Evolutionary conservation across 1,139 yeast species (phyloP), one percentile per base, ranked within the genome.

Genomic region (Blastobotrys capitulatus): DNA sequence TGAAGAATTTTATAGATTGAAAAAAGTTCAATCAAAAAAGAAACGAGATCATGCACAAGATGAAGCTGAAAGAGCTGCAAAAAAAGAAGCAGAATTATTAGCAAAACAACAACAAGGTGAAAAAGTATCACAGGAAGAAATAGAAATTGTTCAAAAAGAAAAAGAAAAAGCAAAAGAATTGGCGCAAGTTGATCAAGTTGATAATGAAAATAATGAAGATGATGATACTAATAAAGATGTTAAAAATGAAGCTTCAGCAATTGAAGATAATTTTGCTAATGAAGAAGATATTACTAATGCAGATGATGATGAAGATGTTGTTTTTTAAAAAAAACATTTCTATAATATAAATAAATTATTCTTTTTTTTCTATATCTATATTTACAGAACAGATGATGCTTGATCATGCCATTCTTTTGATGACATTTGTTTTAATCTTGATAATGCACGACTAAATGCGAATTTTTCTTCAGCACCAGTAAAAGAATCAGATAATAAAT

Each of bases 21-120:
- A 92, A 74, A 92, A 92, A 70, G 97, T 92, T 49, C 97, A 92
- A 71, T 94, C 89, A 66, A 90, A 89, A 83, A 92, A 92, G 69
- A 96, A 89, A 69, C 78, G 80, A 54, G 88, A 84, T 39, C 76
- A 76, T 26, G 90, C 85, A 2, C 77, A 74, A 5, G 77, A 75
- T n/a, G 90, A 83, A 54, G 73, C 74, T 15, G 84, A 78, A 58
- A 86, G 82, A 52, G 73, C 73, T 18, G 18, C 15, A 6, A 43
- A 43, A 35, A 37, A 37, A 27, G 40, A 37, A 26, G 19, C 9
- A 9, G 83, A 77, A 57, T 50, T 55, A 54, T 51, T 53, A 48
- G 60, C 57, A 6, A 54, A 44, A 31, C 42, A 55, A 37, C 12
- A 35, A 36, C 29, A 42, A 13, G n/a, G 13, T 10, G 25, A 37